Evolutionary conservation across 1,284 basidiomycete species (phyloP).

Genomic region (Melampsora americana): DNA sequence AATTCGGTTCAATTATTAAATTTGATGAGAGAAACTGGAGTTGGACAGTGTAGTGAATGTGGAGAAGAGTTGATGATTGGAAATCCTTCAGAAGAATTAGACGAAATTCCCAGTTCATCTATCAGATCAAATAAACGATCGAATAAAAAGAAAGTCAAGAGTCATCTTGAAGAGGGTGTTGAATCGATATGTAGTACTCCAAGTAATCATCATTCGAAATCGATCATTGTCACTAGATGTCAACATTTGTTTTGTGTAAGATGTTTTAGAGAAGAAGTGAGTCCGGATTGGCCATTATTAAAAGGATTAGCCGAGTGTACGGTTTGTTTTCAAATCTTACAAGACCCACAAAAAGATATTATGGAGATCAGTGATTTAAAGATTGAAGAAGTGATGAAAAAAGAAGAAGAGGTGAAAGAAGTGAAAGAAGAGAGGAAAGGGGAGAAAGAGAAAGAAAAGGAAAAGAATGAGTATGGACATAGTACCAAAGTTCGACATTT

Average conservation of each 20-base stretch:
- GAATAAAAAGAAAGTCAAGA: constrained; percentile 45
- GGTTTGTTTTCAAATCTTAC: constrained; percentile 26
- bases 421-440: not conserved
- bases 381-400: too few species aligned
- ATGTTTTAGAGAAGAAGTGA: constrained; percentile 46
- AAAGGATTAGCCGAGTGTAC: constrained; percentile 29
- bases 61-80: constrained; percentile 66
- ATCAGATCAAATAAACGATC: constrained; percentile 47
- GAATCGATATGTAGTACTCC: constrained; percentile 45
- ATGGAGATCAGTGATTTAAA: constrained; percentile 19
- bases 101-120: constrained; percentile 57
- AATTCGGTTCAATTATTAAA: constrained; percentile 76
- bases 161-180: constrained; percentile 49
- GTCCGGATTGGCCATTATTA: not conserved
- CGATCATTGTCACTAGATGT: constrained; percentile 70
- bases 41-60: constrained; percentile 83
- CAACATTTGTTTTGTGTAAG: constrained; percentile 72
- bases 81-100: constrained; percentile 56
- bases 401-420: not conserved
- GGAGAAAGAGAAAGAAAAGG: not conserved
- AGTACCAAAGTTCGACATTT: constrained; percentile 59
- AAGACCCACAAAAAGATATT: not conserved
- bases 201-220: constrained; percentile 31
- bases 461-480: constrained; percentile 19
- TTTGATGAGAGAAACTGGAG: constrained; percentile 76